Evolutionary conservation across 345 rosid species (phyloP).

Genomic region (Kandelia obovata): DNA sequence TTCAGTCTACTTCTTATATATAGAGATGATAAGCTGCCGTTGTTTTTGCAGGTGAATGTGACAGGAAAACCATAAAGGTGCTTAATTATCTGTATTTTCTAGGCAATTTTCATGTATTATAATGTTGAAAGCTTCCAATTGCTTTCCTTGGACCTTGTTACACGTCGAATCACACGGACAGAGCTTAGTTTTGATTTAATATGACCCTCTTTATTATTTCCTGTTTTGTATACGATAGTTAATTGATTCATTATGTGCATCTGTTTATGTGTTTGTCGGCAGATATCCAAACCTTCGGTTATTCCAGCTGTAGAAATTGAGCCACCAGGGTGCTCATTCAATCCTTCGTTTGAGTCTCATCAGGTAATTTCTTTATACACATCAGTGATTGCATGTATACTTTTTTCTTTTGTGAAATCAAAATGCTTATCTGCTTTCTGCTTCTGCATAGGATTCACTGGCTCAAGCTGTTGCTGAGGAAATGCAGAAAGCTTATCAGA

Average conservation of each 20-base stretch:
- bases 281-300: slow-evolving; percentile 50
- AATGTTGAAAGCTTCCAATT: no score
- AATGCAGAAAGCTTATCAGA: slow-evolving; percentile 76
- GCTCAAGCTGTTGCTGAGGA: slow-evolving; percentile 96
- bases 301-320: slow-evolving; percentile 96
- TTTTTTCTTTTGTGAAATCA: neutral
- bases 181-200: neutral
- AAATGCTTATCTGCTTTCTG: slow-evolving; percentile 1
- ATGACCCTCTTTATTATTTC: neutral
- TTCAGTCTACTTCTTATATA: neutral
- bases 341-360: slow-evolving; percentile 78
- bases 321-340: slow-evolving; percentile 87
- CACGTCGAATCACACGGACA: no score
- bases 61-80: slow-evolving; percentile 54
- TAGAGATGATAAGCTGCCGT: neutral
- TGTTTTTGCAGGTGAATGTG: slow-evolving; percentile 40
- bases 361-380: slow-evolving; percentile 41
- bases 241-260: neutral
- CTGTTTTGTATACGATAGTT: neutral
- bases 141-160: no score
- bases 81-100: neutral
- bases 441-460: slow-evolving; percentile 60
- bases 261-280: neutral
- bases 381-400: neutral
- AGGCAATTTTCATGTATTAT: no score